Percentiles rank a stretch among this genome's conserved stretches.
phyloP scores from a whole-genome alignment of 202 grass and related monocot genomes.

The Carex arenaria region DNA sequence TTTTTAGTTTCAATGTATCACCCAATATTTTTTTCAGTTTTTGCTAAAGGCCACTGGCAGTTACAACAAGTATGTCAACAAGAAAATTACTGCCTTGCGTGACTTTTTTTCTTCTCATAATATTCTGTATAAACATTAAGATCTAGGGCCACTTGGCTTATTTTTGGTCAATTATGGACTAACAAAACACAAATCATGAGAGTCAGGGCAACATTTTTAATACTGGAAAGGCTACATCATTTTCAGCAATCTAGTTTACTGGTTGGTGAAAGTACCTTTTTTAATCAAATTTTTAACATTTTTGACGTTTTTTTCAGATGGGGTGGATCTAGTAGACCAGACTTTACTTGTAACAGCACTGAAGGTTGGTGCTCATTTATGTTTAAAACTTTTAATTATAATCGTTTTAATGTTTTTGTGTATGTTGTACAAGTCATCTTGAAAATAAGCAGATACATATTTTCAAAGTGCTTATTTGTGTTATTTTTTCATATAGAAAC shows the following conservation, averaged over 20 bases:
- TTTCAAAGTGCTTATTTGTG: neutral
- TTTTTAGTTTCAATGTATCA: neutral
- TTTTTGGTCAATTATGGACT: neutral
- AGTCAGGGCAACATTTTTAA: neutral
- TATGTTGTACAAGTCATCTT: neutral
- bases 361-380: conserved; percentile 45
- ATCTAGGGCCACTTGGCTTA: neutral
- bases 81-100: neutral
- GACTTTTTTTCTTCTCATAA: neutral
- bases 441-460: neutral
- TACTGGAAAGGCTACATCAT: neutral
- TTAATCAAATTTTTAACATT: neutral
- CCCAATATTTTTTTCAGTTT: neutral
- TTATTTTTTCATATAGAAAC: conserved; percentile 53
- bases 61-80: neutral
- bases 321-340: conserved; percentile 98
- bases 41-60: neutral
- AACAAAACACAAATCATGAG: neutral
- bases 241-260: neutral
- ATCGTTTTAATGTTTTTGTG: neutral
- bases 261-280: neutral
- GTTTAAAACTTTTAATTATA: neutral
- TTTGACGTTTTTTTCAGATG: conserved; percentile 45
- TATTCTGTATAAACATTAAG: neutral
- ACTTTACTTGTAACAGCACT: conserved; percentile 96